phyloP scores from a whole-genome alignment of 2,329 filamentous ascomycete genomes.

The Annulohypoxylon truncatum region DNA sequence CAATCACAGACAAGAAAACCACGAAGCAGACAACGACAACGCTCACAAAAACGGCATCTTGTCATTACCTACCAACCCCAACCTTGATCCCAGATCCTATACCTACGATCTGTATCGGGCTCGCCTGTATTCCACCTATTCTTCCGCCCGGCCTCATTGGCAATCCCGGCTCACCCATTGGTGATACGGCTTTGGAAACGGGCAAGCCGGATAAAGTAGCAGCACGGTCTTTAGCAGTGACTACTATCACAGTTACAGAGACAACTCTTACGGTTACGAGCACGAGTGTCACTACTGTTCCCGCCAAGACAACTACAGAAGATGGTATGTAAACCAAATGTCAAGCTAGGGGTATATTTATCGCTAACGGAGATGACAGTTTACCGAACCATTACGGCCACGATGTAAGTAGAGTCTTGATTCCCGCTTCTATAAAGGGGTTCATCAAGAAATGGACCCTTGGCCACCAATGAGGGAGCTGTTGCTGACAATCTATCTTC shows the following conservation, averaged over 20 bases:
- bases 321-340: constrained; percentile 43
- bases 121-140: constrained; percentile 24
- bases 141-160: constrained; percentile 21
- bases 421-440: neutral
- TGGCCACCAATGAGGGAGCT: neutral
- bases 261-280: constrained; percentile 48
- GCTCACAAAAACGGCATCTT: constrained; percentile 49
- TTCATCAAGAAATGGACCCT: neutral
- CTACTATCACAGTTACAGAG: constrained; percentile 54
- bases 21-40: constrained; percentile 52
- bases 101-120: constrained; percentile 32
- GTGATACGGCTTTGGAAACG: constrained; percentile 31
- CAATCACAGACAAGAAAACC: constrained; percentile 49
- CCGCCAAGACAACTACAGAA: constrained; percentile 51
- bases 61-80: constrained; percentile 50
- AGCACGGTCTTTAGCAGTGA: constrained; percentile 49
- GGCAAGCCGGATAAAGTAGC: constrained; percentile 36
- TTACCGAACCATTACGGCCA: constrained; percentile 49
- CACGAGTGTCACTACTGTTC: constrained; percentile 49
- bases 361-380: constrained; percentile 42
- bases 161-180: constrained; percentile 26
- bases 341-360: neutral
- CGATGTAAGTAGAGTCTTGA: constrained; percentile 42
- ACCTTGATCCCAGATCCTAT: constrained; percentile 37
- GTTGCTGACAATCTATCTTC: constrained; percentile 5